A percentile compares a stretch with the other conserved stretches of the same genome.
Evolutionary conservation across 163 green algal species (phyloP).

Genomic region (Coccomyxa subellipsoidea): DNA sequence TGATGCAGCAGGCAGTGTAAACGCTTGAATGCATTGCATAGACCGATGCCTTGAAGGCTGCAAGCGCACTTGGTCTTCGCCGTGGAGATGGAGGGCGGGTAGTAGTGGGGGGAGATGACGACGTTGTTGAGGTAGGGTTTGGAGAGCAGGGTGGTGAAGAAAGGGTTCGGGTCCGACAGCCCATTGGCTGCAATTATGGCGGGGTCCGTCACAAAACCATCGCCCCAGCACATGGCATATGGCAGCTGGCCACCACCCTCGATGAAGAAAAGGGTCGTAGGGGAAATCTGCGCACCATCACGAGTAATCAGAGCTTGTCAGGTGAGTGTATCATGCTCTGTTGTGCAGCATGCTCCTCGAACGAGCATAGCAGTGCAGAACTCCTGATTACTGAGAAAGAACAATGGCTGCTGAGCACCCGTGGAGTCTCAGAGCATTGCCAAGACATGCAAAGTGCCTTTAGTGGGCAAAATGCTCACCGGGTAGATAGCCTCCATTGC

Average conservation of each 20-base stretch:
- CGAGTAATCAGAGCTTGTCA: too few species aligned
- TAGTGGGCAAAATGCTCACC: not conserved
- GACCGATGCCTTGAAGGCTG: not conserved
- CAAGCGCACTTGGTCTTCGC: not conserved
- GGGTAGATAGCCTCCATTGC: conserved; percentile 14
- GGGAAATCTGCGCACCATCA: conserved; percentile 3
- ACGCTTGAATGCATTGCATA: not conserved
- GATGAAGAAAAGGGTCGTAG: conserved; percentile 11
- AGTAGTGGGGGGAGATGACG: conserved; percentile 21
- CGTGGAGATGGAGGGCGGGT: conserved; percentile 19
- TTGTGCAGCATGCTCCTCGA: too few species aligned
- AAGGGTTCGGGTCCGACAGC: conserved; percentile 22
- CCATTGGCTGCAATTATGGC: conserved; percentile 1
- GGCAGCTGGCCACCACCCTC: conserved; percentile 10
- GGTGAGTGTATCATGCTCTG: too few species aligned
- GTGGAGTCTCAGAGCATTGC: too few species aligned
- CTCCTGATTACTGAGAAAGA: too few species aligned
- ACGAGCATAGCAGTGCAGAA: not conserved
- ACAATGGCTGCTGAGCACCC: too few species aligned
- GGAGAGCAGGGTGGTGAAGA: conserved; percentile 17
- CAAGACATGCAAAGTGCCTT: conserved; percentile 6
- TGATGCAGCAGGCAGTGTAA: too few species aligned
- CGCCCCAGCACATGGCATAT: conserved; percentile 23
- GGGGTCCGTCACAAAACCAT: conserved; percentile 26
- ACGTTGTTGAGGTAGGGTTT: conserved; percentile 21